Base-by-base conservation (phyloP, 306 rosid species). In the Cucumis cinereus region DNA sequence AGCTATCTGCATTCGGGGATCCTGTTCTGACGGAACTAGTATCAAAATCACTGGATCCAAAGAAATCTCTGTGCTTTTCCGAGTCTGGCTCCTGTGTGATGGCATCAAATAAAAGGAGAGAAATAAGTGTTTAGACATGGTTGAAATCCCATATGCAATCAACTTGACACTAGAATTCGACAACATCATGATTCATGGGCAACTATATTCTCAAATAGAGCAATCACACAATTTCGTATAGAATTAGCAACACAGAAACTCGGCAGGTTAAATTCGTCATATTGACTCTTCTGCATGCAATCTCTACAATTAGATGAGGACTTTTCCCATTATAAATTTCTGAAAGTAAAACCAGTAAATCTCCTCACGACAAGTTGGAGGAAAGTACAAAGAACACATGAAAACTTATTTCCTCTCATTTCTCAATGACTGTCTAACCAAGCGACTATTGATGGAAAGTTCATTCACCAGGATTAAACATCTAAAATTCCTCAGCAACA, bases 11-110 rank as follows among this genome's bases (percentile, higher is more conserved):
- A 55, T 75, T 78, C 17, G 92, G 78, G 77, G 91, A 87, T 78
- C 93, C 97, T 22, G 90, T 87, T 84, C 88, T 88, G 50, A 89
- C 79, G 22, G 97, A 90, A 80, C 81, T 84, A 56, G 91, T 35
- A 74, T 89, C 87, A 77, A 90, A 94, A 74, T 88, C 92, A 66
- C 80, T 87, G 62, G 96, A 82, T 79, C 87, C 88, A 76, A 85
- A 91, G 82, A 85, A 81, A 84, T 93, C 92, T 61, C 78, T 69
- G 79, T 84, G 87, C 89, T 78, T 88, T 74, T 88, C 93, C 22
- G 83, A 38, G 70, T 79, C 92, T 66, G 86, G 77, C 76, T 87
- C 90, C 98, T 94, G 84, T 81, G 88, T 56, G 76, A 71, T 69
- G 74, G 24, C 78, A 85, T 70, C 82, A 79, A 36, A 83, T 57